These are phyloP conservation scores for Mycena leptocephala DNA, from an alignment of 768 basidiomycete species.

Conservation along the genomic window DNA sequence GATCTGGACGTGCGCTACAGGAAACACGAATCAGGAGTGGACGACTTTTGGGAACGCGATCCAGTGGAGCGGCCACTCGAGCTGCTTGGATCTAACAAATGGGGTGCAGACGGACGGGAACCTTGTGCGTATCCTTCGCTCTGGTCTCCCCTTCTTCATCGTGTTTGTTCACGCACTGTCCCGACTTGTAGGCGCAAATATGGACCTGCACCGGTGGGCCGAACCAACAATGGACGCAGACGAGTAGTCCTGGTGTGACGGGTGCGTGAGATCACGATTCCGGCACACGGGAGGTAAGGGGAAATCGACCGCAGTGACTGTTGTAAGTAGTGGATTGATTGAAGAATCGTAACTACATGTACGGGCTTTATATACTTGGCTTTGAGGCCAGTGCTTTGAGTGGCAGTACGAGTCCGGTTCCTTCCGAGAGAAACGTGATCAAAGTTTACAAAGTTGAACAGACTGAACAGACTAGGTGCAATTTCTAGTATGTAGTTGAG, in stretches of 20 bases:
- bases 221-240: constrained; percentile 18
- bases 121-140: constrained; percentile 2
- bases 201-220: constrained; percentile 20
- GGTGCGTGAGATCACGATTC: background rate
- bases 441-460: too few species aligned
- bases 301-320: background rate
- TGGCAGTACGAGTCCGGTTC: too few species aligned
- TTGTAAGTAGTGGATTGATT: background rate
- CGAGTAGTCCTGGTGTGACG: constrained; percentile 15
- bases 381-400: too few species aligned
- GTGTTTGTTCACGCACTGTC: background rate
- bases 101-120: constrained; percentile 17
- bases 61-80: constrained; percentile 17
- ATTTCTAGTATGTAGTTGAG: too few species aligned
- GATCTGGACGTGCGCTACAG: too few species aligned
- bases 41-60: constrained; percentile 17
- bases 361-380: background rate
- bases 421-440: too few species aligned
- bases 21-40: constrained; percentile 37
- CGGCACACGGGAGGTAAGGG: background rate
- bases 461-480: too few species aligned
- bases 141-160: background rate
- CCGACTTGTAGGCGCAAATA: constrained; percentile 9
- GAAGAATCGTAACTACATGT: background rate
- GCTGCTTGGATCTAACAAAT: constrained; percentile 28